Evolutionary conservation across 192 early-diverging fungal species (phyloP).

Genomic region (Mortierella claussenii): DNA sequence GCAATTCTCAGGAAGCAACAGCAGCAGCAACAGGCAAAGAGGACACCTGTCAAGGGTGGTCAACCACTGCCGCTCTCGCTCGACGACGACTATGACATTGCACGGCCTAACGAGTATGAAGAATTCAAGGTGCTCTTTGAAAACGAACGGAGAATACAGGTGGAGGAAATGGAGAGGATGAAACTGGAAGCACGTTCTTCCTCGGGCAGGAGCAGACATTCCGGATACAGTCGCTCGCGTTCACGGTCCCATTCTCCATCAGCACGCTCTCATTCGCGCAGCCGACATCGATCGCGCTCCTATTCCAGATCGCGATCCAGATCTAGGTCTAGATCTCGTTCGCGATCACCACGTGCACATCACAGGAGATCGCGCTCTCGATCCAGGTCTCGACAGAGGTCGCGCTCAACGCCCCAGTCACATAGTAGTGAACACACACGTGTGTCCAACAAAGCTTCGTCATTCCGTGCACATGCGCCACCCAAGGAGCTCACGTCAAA

Average conservation of each 20-base stretch:
- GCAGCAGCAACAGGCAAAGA: constrained; percentile 42
- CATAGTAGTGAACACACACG: no score
- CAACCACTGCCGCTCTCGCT: constrained; percentile 53
- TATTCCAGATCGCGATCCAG: constrained; percentile 6
- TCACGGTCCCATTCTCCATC: constrained; percentile 16
- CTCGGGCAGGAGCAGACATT: neutral
- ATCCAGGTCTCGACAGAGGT: constrained; percentile 3
- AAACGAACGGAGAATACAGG: constrained; percentile 59
- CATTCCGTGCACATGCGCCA: no score
- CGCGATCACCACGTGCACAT: constrained; percentile 5
- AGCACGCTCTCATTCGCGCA: constrained; percentile 5
- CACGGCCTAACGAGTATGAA: constrained; percentile 79
- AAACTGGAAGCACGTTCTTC: neutral
- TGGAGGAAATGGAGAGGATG: constrained; percentile 25
- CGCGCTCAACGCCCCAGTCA: no score
- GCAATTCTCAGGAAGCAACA: constrained; percentile 25
- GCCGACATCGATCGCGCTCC: constrained; percentile 2
- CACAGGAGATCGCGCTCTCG: constrained; percentile 1
- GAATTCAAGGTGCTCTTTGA: constrained; percentile 62
- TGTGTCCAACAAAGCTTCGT: no score
- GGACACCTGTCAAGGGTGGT: constrained; percentile 20
- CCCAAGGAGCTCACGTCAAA: no score
- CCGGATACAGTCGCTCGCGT: constrained; percentile 12
- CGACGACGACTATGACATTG: constrained; percentile 73
- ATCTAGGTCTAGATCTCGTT: constrained; percentile 17